Evolutionary conservation across 148 eudicot genomes (phyloP), one percentile per base, ranked within the genome.

Genomic region (Nepenthes mirabilis): DNA sequence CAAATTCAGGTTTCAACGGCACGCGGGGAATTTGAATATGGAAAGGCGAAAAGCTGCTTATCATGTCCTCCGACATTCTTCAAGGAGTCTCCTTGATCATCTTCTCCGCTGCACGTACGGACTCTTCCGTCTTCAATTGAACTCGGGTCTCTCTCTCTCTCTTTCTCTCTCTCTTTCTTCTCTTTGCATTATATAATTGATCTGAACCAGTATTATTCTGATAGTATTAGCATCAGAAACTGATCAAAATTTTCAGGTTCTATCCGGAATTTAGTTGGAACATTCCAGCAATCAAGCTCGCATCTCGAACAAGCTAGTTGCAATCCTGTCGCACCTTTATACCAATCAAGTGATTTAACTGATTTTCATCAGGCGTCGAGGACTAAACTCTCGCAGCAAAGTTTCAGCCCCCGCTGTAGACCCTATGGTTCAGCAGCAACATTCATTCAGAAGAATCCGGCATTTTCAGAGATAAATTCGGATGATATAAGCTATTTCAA

Each of bases 401-500:
- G 50, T 60, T 65, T 52, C 33, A 67, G 69, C 56, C 62, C 48
- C 51, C 82, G 50, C 14, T 33, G 43, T 57, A 70, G 95, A 80
- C 66, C 47, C 61, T 77, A 77, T 80, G 83, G 83, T 37, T 77
- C 96, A 8, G 65, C 45, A 3, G 74, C 82, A 7, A 59, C 76
- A 43, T 47, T 64, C 49, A 48, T 71, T 65, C 81, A 74, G 72
- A 78, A 91, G 73, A 82, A 72, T 56, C 75, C 83, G 11, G 61
- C 65, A 33, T 91, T 88, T 71, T 79, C 96, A 36, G 70, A 73
- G 50, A 50, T 88, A 65, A 83, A 79, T 69, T 57, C 73, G 9
- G 82, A 85, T 62, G 98, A 91, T 70, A 69, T 91, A 55, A 75
- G 63, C 63, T 73, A 80, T 66, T 91, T 91, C 63, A 78, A 74